phyloP scores from a whole-genome alignment of 78 protist species.

The Cyanophora paradoxa region DNA sequence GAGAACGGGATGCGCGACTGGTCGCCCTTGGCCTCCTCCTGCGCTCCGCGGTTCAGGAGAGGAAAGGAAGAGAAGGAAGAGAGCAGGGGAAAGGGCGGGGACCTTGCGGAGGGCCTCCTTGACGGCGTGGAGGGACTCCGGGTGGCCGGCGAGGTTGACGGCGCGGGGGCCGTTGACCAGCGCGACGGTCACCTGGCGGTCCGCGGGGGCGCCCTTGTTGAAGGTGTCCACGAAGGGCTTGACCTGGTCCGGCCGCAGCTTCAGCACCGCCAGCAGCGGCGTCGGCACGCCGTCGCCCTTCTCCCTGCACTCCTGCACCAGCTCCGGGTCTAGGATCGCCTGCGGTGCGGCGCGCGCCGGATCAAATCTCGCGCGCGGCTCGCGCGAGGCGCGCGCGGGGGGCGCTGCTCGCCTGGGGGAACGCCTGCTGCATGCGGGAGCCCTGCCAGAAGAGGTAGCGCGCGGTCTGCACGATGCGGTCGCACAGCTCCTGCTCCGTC shows the following conservation, averaged over 20 bases:
- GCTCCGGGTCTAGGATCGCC: constrained; percentile 7
- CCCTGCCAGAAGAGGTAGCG: constrained; percentile 47
- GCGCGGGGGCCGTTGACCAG: too few relatives aligned
- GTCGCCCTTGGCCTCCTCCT: background rate
- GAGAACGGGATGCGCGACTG: constrained; percentile 42
- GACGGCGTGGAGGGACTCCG: constrained; percentile 7
- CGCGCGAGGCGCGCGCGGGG: background rate
- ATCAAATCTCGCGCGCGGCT: background rate
- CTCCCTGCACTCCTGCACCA: constrained; percentile 25
- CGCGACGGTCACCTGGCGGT: constrained; percentile 22
- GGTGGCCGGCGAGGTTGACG: constrained; percentile 18
- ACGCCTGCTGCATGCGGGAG: constrained; percentile 21
- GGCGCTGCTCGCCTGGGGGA: constrained; percentile 1
- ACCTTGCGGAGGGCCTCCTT: constrained; percentile 21
- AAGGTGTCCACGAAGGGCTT: background rate
- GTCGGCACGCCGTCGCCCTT: background rate
- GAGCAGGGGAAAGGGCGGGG: background rate
- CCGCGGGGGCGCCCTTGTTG: constrained; percentile 19
- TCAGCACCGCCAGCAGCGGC: constrained; percentile 1
- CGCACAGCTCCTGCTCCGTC: background rate
- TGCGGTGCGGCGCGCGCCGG: background rate
- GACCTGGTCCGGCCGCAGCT: constrained; percentile 8
- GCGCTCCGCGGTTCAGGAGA: background rate
- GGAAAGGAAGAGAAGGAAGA: too few relatives aligned
- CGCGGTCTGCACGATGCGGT: background rate